Evolutionary conservation across 1,284 basidiomycete species (phyloP).

Genomic region (Microstroma glucosiphilum): DNA sequence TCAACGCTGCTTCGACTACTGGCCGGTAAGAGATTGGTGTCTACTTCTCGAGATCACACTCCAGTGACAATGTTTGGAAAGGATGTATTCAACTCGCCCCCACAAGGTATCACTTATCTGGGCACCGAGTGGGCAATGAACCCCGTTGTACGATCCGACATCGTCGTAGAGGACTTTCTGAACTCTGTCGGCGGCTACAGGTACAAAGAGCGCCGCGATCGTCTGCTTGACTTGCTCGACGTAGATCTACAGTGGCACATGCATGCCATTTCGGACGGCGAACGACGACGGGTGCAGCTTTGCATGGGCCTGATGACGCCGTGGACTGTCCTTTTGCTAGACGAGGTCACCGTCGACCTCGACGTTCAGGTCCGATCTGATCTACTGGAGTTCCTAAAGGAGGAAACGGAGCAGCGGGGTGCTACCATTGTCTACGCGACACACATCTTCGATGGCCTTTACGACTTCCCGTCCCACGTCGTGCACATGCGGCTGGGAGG

Average conservation of each 20-base stretch:
- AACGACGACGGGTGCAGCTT: constrained; percentile 85
- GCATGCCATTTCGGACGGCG: constrained; percentile 91
- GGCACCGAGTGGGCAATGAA: constrained; percentile 81
- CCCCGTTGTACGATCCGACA: constrained; percentile 71
- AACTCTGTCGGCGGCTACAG: constrained; percentile 86
- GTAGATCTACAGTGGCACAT: constrained; percentile 72
- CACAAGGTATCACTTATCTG: constrained; percentile 63
- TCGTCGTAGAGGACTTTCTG: constrained; percentile 62
- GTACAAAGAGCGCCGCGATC: constrained; percentile 79
- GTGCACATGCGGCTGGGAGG: constrained; percentile 45
- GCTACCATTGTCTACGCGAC: constrained; percentile 74
- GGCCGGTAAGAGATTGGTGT: constrained; percentile 66
- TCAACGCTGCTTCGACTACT: constrained; percentile 89
- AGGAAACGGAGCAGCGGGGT: constrained; percentile 71
- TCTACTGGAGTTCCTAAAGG: constrained; percentile 75
- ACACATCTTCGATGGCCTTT: constrained; percentile 49
- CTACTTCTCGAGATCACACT: background rate
- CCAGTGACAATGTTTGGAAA: constrained; percentile 41
- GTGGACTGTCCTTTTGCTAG: constrained; percentile 87
- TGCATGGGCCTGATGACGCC: constrained; percentile 94
- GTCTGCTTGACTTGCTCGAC: constrained; percentile 81
- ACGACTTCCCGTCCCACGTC: constrained; percentile 46
- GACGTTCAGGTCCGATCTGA: constrained; percentile 92
- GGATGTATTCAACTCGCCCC: constrained; percentile 45
- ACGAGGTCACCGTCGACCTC: constrained; percentile 98